A percentile compares a stretch with the other conserved stretches of the same genome.
Conservation (phyloP, 208 protist species). For the Crithidia acanthocephali region DNA sequence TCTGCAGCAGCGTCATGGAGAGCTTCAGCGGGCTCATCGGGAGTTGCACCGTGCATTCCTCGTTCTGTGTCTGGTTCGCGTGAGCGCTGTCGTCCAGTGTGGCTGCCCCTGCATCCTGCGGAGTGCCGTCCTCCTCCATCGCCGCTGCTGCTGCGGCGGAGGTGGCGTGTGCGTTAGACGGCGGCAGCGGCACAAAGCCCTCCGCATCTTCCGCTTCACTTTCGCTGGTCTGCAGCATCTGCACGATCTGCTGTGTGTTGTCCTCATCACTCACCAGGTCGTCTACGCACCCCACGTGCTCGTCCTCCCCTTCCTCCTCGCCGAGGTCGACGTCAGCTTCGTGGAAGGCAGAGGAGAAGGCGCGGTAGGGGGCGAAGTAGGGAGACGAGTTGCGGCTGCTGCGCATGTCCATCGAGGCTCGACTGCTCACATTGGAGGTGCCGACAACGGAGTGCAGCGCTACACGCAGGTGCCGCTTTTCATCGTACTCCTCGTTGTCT, state of each 20-base stretch:
- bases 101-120: too few species aligned
- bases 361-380: background rate
- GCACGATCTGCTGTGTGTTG: background rate
- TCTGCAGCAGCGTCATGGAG: constrained; percentile 11
- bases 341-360: background rate
- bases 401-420: background rate
- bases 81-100: too few species aligned
- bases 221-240: constrained; percentile 5
- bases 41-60: background rate
- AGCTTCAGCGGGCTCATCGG: constrained; percentile 5
- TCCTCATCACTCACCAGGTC: background rate
- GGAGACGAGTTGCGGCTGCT: constrained; percentile 3
- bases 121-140: too few species aligned
- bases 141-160: background rate
- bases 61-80: background rate
- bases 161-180: background rate
- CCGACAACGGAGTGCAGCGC: constrained; percentile 6
- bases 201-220: background rate
- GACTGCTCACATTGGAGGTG: background rate
- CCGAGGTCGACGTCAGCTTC: too few species aligned
- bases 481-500: constrained; percentile 11
- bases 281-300: background rate
- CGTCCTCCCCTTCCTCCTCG: background rate
- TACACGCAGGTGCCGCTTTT: constrained; percentile 5
- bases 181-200: background rate